phyloP scores from a whole-genome alignment of 1,284 basidiomycete genomes.

The Athelia sp. region DNA sequence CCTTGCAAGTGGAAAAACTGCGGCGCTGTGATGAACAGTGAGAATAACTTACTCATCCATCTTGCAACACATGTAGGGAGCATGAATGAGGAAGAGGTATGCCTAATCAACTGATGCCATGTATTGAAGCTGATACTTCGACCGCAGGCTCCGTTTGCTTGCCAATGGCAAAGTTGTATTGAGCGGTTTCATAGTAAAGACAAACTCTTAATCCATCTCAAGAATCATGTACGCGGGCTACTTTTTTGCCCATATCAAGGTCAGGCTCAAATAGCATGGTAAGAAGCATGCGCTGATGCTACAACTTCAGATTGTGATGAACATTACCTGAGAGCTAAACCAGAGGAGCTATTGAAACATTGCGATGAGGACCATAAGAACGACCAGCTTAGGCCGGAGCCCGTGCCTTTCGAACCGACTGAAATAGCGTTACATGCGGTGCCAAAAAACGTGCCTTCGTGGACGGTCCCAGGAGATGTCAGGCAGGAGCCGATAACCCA shows the following conservation, averaged over 20 bases:
- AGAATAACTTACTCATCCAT: slow-evolving; percentile 44
- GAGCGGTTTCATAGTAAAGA: slow-evolving; percentile 26
- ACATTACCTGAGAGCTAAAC: slow-evolving; percentile 28
- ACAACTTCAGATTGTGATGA: slow-evolving; percentile 34
- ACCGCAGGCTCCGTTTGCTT: slow-evolving; percentile 28
- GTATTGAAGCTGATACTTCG: slow-evolving; percentile 2
- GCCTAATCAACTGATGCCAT: slow-evolving; percentile 2
- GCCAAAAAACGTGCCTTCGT: slow-evolving; percentile 40
- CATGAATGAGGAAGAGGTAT: slow-evolving; percentile 21
- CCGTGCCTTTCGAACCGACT: slow-evolving; percentile 27
- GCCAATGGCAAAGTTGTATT: slow-evolving; percentile 45
- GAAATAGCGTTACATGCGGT: slow-evolving; percentile 24
- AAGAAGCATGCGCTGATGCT: slow-evolving; percentile 3
- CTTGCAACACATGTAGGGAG: slow-evolving; percentile 40
- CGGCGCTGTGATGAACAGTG: slow-evolving; percentile 47
- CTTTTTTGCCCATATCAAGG: slow-evolving; percentile 45
- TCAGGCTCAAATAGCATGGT: slow-evolving; percentile 16
- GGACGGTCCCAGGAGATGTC: slow-evolving; percentile 39
- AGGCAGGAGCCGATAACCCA: slow-evolving; percentile 35
- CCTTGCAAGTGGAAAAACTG: slow-evolving; percentile 61
- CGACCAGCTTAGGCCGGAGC: slow-evolving; percentile 26
- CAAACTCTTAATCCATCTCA: slow-evolving; percentile 34
- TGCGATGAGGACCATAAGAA: slow-evolving; percentile 24
- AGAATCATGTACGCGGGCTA: slow-evolving; percentile 35
- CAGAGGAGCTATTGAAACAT: slow-evolving; percentile 32